Evolutionary conservation across 176 grass and related monocot genomes (phyloP), one percentile per base, ranked within the genome.

Genomic region (Pontederia paniculata): DNA sequence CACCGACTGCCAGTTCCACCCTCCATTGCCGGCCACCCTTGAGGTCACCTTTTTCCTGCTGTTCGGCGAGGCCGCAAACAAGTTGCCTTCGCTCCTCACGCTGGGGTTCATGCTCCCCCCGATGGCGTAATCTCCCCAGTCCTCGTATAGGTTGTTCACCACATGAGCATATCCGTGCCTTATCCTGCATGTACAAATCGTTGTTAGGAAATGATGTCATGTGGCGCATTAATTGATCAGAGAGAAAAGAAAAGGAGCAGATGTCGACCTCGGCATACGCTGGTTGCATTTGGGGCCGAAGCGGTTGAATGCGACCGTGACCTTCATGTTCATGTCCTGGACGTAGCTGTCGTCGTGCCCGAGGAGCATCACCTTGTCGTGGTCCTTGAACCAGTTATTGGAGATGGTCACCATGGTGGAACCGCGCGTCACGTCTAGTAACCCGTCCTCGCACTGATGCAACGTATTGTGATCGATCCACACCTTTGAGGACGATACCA

Each of bases 381-480:
- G 91, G 55, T 87, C 17, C 9, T 57, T 63, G 74, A 96, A 96
- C 91, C 91, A 87, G 71, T 89, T 96, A 60, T 96, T 96, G 55
- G 82, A 89, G 58, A 96, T 15, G 68, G 91, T 96, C 44, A 96
- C 65, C 20, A 66, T 64, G 9, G 86, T 89, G 23, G 79, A 89
- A 1, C 91, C 86, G 2, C 75, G 67, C 8, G 91, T 86, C 10
- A 81, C 82, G 48, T 96, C 91, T 1, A 96, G 0, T 44, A 89
- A 79, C 21, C 85, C 90, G 16, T 96, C 90, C 63, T 81, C 52
- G 78, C 73, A 70, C 13, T 44, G 68, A 25, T 76, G 81, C 17
- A 86, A 70, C 21, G 73, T 83, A 76, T 96, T 96, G 85, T 89
- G 85, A 45, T 96, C 90, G 72, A 96, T 76, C 90, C 85, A 96